These are phyloP conservation scores for Amanita brunnescens DNA, from an alignment of 768 basidiomycete species.

Conservation along the genomic window DNA sequence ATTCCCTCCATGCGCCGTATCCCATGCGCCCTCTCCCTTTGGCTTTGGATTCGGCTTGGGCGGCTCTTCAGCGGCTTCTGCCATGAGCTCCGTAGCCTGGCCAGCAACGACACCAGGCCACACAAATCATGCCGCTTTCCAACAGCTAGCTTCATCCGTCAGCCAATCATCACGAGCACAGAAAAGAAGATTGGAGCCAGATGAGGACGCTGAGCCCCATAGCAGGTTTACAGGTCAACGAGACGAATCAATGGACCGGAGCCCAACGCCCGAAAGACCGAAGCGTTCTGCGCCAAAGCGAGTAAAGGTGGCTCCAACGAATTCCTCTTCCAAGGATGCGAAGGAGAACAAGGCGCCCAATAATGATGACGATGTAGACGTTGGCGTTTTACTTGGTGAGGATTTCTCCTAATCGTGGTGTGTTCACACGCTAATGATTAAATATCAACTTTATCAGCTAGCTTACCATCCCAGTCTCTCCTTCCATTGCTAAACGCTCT, in stretches of 20 bases:
- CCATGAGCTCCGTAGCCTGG: constrained; percentile 37
- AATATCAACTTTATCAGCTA: constrained; percentile 40
- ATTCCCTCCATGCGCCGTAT: constrained; percentile 50
- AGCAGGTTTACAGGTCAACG: constrained; percentile 23
- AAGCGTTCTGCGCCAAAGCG: constrained; percentile 67
- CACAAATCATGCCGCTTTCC: constrained; percentile 43
- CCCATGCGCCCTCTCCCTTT: constrained; percentile 54
- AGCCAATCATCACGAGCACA: constrained; percentile 35
- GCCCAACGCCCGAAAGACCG: constrained; percentile 74
- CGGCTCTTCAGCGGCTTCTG: constrained; percentile 33
- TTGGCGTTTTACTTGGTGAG: constrained; percentile 75
- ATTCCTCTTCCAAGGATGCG: constrained; percentile 27
- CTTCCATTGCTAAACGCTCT: constrained; percentile 66
- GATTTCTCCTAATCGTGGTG: constrained; percentile 7
- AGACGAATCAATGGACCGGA: constrained; percentile 78
- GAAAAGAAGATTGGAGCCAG: constrained; percentile 61
- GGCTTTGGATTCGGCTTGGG: constrained; percentile 68
- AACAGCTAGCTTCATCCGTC: constrained; percentile 45
- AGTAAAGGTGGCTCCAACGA: constrained; percentile 34
- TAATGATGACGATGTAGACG: constrained; percentile 56
- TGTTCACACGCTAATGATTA: constrained; percentile 8
- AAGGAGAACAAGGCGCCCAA: constrained; percentile 38
- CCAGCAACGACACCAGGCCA: constrained; percentile 39
- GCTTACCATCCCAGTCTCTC: constrained; percentile 68
- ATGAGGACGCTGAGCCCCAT: constrained; percentile 48